These are phyloP conservation scores for Euphrasia confusa DNA, from an alignment of 257 asterid species.

Conservation along the genomic window DNA sequence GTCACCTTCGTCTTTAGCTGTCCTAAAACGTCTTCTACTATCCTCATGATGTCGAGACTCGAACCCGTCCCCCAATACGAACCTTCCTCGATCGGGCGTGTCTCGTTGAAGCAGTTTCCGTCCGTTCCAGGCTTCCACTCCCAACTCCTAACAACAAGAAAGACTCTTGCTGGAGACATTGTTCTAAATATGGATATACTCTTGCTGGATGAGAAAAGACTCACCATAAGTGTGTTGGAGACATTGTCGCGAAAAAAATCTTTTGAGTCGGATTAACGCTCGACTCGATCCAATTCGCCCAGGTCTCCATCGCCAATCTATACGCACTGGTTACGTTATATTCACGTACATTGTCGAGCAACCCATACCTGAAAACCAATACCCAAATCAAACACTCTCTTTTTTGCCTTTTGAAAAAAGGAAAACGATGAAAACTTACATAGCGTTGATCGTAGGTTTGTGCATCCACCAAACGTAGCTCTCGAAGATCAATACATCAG, in stretches of 20 bases:
- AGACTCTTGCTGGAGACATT: too few relatives aligned
- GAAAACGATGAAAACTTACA: conserved; percentile 30
- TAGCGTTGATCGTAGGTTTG: conserved; percentile 70
- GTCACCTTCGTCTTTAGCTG: conserved; percentile 41
- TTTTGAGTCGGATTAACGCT: conserved; percentile 49
- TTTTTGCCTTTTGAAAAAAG: background rate
- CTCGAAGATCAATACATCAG: conserved; percentile 66
- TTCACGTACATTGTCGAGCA: conserved; percentile 44
- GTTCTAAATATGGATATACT: background rate
- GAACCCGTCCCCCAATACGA: conserved; percentile 87
- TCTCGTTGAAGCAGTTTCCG: conserved; percentile 74
- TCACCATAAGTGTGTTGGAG: conserved; percentile 89
- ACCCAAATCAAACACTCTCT: background rate
- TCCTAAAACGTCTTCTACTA: conserved; percentile 42
- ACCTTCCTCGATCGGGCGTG: conserved; percentile 51
- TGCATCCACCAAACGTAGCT: conserved; percentile 98
- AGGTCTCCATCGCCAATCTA: conserved; percentile 68
- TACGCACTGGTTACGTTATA: conserved; percentile 72
- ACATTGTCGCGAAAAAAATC: conserved; percentile 70
- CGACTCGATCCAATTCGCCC: conserved; percentile 77
- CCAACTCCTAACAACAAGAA: conserved; percentile 55
- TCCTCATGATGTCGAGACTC: conserved; percentile 61
- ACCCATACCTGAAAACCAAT: conserved; percentile 47
- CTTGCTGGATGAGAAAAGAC: conserved; percentile 1
- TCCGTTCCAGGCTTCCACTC: conserved; percentile 82